phyloP scores from a whole-genome alignment of 2,329 filamentous ascomycete genomes.

The Cadophora sp. region DNA sequence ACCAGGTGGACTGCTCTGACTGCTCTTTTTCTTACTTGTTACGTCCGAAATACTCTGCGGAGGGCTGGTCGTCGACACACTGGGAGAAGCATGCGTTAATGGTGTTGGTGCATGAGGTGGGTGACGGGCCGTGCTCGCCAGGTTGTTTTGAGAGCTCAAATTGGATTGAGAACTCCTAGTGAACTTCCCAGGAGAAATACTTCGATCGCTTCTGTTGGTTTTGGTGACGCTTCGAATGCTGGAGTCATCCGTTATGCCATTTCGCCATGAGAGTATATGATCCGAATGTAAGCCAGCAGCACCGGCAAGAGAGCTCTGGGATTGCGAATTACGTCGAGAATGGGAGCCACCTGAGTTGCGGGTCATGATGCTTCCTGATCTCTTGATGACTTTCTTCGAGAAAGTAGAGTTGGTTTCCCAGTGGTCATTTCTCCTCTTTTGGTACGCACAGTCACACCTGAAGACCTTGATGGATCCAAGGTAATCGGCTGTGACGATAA shows the following conservation, averaged over 20 bases:
- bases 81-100: slow-evolving; percentile 34
- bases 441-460: slow-evolving; percentile 81
- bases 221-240: slow-evolving; percentile 44
- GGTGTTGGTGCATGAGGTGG: slow-evolving; percentile 36
- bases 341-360: slow-evolving; percentile 53
- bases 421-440: slow-evolving; percentile 76
- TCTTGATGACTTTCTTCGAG: slow-evolving; percentile 52
- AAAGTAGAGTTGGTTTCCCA: slow-evolving; percentile 83
- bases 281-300: slow-evolving; percentile 58
- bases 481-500: slow-evolving; percentile 90
- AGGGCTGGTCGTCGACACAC: slow-evolving; percentile 39
- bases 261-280: slow-evolving; percentile 87
- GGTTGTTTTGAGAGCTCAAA: slow-evolving; percentile 36
- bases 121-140: slow-evolving; percentile 40
- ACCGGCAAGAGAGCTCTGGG: slow-evolving; percentile 42
- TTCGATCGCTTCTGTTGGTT: slow-evolving; percentile 59
- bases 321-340: slow-evolving; percentile 52
- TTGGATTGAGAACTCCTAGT: slow-evolving; percentile 44
- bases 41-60: slow-evolving; percentile 36
- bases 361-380: slow-evolving; percentile 48
- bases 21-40: slow-evolving; percentile 31
- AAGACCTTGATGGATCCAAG: slow-evolving; percentile 92
- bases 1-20: slow-evolving; percentile 15
- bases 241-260: slow-evolving; percentile 62
- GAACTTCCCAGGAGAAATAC: slow-evolving; percentile 55